Conservation (phyloP, 2,329 filamentous ascomycete genomes). For the Xylaria sp. region DNA sequence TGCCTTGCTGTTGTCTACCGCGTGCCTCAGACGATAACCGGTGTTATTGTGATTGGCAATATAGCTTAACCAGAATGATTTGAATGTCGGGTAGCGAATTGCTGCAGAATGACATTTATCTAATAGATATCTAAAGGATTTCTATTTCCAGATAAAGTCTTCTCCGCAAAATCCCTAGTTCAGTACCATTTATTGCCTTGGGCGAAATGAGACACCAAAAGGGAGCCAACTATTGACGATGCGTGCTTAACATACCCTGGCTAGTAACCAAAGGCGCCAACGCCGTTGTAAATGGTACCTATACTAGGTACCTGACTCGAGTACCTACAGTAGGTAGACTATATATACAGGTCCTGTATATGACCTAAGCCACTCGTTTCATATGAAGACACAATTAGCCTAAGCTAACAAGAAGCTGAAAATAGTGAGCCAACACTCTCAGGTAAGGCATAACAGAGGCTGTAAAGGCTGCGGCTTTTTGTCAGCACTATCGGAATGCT, state of each 20-base stretch:
- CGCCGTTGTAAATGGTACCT: background rate
- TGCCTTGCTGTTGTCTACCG: background rate
- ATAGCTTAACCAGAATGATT: background rate
- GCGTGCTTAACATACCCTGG: background rate
- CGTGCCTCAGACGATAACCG: no score
- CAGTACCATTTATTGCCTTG: background rate
- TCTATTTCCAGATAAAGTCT: constrained; percentile 17
- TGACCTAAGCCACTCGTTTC: constrained; percentile 9
- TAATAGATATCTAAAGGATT: constrained; percentile 14
- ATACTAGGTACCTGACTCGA: no score
- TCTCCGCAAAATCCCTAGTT: constrained; percentile 25
- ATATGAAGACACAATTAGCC: constrained; percentile 19
- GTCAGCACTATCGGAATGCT: constrained; percentile 5
- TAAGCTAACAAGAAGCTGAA: constrained; percentile 30
- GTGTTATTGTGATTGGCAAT: constrained; percentile 21
- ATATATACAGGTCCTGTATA: background rate
- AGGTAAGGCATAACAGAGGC: constrained; percentile 29
- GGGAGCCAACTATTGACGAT: background rate
- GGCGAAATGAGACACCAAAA: constrained; percentile 13
- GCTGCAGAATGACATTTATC: constrained; percentile 7
- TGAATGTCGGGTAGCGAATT: constrained; percentile 24
- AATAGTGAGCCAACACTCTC: background rate
- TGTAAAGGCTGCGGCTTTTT: constrained; percentile 11
- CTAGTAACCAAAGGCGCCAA: background rate
- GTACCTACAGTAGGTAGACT: background rate